Conservation (phyloP, 164 flowering plant species). For the Platanus orientalis region DNA sequence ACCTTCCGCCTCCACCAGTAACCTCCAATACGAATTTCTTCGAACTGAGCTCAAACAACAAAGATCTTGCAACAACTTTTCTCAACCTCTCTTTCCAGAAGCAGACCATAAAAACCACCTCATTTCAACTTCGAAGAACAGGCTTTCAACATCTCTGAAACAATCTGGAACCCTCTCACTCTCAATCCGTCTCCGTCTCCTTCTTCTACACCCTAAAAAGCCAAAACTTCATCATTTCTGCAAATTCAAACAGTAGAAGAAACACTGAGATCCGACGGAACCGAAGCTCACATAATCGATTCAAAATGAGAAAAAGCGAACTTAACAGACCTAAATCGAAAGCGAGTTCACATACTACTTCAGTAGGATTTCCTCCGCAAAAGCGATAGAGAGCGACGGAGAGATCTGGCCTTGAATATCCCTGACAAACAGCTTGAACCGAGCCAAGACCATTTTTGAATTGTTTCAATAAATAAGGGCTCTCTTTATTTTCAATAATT, state of each 20-base stretch:
- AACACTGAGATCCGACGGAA: background rate
- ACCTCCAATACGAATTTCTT: background rate
- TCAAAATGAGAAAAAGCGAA: constrained; percentile 2
- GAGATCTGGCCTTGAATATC: background rate
- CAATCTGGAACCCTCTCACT: background rate
- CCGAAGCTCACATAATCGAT: background rate
- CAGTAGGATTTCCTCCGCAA: constrained; percentile 37
- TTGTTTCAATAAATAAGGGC: too few relatives aligned
- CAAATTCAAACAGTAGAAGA: background rate
- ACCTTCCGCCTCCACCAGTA: background rate
- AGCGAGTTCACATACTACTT: constrained; percentile 48
- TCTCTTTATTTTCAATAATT: too few relatives aligned
- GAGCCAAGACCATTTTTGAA: background rate
- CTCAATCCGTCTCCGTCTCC: background rate
- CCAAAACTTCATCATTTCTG: constrained; percentile 4
- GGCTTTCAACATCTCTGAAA: background rate
- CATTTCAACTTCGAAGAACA: background rate
- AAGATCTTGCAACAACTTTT: background rate
- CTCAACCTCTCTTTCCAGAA: background rate
- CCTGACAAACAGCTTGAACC: background rate
- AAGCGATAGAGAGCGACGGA: constrained; percentile 22
- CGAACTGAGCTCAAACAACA: background rate
- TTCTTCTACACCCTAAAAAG: constrained; percentile 2
- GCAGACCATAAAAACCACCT: too few relatives aligned
- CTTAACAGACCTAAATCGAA: constrained; percentile 39